Base-by-base conservation (phyloP, 371 early-diverging fungal genomes). In the Homolaphlyctis polyrhiza region DNA sequence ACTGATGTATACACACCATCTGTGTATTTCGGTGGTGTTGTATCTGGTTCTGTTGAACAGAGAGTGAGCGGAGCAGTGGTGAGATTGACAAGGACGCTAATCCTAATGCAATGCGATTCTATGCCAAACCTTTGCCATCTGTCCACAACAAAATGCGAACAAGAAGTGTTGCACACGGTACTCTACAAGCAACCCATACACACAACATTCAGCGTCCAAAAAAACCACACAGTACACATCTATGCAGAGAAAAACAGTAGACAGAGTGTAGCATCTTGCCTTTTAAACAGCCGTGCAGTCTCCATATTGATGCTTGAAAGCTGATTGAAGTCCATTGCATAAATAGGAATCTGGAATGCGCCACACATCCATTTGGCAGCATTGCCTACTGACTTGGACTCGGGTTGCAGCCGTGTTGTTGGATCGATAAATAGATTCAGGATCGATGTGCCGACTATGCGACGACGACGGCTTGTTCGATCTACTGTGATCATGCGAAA, bases 281-380 rank as follows among this genome's bases (percentile, higher is more conserved):
- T n/a, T n/a, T n/a, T n/a, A n/a, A n/a, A n/a, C n/a, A n/a, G n/a
- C n/a, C n/a, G n/a, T n/a, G n/a, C n/a, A n/a, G n/a, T n/a, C n/a
- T n/a, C 16, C 45, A 45, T 45, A 45, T 18, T 45, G 45, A 45
- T 16, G 16, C 45, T 16, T 18, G 45, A 18, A 45, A 18, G 16
- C 16, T 45, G 45, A 2, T 33, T 21, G 14, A 55, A 11, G n/a
- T 14, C 28, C 5, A n/a, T 27, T 2, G 55, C 4, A 55, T 55
- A 55, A 2, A 55, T 33, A 25, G 55, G 55, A 14, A 55, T 55
- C 35, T 55, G 55, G 35, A 55, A 55, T 2, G 55, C 4, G n/a
- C 55, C 55, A 4, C 2, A 14, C 5, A 30, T 55, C 21, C 27
- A 5, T 5, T 2, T 5, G 2, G 2, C 28, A 2, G 55, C n/a